phyloP scores from a whole-genome alignment of 495 filamentous ascomycete genomes.

The Penicillium mononematosum region DNA sequence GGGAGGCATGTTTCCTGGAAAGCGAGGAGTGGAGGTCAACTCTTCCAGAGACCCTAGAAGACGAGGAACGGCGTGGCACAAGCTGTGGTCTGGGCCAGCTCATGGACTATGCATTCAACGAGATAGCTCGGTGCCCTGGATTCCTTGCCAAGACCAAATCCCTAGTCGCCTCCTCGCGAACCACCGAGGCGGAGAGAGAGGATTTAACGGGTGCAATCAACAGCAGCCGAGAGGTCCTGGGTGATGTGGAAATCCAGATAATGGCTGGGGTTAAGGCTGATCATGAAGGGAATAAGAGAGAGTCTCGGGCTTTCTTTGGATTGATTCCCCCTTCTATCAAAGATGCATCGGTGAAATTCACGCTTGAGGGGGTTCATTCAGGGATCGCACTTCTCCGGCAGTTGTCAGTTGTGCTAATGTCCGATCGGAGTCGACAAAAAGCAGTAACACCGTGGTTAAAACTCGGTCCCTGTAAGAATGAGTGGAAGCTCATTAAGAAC shows the following conservation, averaged over 20 bases:
- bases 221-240: background rate
- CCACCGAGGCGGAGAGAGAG: background rate
- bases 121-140: slow-evolving; percentile 29
- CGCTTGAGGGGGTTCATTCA: slow-evolving; percentile 3
- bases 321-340: background rate
- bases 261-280: background rate
- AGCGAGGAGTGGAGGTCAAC: slow-evolving; percentile 30
- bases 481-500: background rate
- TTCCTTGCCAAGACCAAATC: slow-evolving; percentile 21
- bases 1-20: slow-evolving; percentile 33
- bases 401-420: background rate
- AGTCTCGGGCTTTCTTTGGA: background rate
- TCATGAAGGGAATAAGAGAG: background rate
- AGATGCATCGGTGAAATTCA: background rate
- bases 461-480: background rate
- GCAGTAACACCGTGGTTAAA: background rate
- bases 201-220: background rate
- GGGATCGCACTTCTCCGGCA: slow-evolving; percentile 9
- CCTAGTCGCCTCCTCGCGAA: slow-evolving; percentile 5
- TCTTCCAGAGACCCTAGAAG: slow-evolving; percentile 18
- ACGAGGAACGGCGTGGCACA: slow-evolving; percentile 17
- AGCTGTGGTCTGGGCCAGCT: slow-evolving; percentile 20
- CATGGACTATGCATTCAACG: slow-evolving; percentile 27
- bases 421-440: background rate
- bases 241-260: background rate